A percentile compares a stretch with the other conserved stretches of the same genome.
Evolutionary conservation across 1,284 basidiomycete species (phyloP).

Genomic region (Ustilago curta): DNA sequence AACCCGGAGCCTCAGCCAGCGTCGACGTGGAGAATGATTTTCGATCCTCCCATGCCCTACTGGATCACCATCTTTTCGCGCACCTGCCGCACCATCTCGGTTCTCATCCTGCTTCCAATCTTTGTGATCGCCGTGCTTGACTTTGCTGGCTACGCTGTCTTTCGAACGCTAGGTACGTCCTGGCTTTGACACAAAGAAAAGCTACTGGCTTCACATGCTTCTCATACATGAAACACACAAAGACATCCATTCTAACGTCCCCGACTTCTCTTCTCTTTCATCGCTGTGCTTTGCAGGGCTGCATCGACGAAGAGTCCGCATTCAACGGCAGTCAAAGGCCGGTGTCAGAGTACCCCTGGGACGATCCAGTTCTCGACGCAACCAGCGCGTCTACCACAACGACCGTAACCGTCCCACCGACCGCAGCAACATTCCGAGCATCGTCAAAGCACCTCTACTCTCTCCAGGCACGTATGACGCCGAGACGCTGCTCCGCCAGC

Average conservation of each 20-base stretch:
- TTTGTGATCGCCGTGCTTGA: conserved; percentile 51
- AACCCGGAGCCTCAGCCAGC: conserved; percentile 29
- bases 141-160: conserved; percentile 64
- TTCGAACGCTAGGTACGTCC: conserved; percentile 59
- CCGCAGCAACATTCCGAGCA: conserved; percentile 38
- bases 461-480: conserved; percentile 62
- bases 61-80: conserved; percentile 28
- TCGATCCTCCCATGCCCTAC: conserved; percentile 48
- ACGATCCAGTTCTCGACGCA: conserved; percentile 22
- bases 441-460: conserved; percentile 52
- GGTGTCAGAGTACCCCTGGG: conserved; percentile 17
- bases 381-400: conserved; percentile 33
- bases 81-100: conserved; percentile 44
- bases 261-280: neutral
- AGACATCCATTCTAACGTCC: neutral
- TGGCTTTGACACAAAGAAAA: neutral
- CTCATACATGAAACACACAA: neutral
- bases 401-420: conserved; percentile 42
- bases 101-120: conserved; percentile 57
- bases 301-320: conserved; percentile 52
- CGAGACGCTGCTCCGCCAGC: conserved; percentile 58
- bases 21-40: conserved; percentile 29
- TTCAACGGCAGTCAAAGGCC: conserved; percentile 35
- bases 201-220: neutral
- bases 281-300: conserved; percentile 24